Base-by-base conservation (phyloP, 192 early-diverging fungal genomes). In the Coemansia sp. region DNA sequence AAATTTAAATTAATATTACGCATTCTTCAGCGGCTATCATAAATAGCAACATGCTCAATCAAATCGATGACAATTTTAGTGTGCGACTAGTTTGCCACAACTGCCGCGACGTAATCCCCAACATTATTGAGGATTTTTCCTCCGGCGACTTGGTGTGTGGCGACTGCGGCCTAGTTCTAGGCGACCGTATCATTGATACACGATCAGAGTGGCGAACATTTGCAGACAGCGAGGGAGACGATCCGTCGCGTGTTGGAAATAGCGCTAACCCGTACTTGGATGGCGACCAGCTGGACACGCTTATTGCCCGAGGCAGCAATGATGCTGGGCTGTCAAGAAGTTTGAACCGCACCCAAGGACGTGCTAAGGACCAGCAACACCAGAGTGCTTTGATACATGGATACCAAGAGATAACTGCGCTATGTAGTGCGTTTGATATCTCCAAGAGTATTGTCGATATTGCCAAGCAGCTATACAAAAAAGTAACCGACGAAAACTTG, bases 101-200 rank as follows among this genome's bases (percentile, higher is more conserved):
- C 78, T 98, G 95, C 77, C 85, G 87, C 66, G 80, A 90, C 44
- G 77, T 81, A 3, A 82, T 89, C 9, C 94, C 94, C 20, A 91
- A 97, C 64, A 91, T 98, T 50, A 83, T 97, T 26, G 96, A 98
- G 75, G 93, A 96, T 70, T 97, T 96, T 69, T 83, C 91, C 0
- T 89, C 88, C 25, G 96, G 96, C 5, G 96, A 98, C 77, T 64
- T 91, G 26, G 88, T 98, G 15, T 98, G 96, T 74, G 95, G 94
- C 28, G 90, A 93, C 75, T 98, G 96, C 68, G 95, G 94, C 5
- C 74, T 96, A 15, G 91, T 98, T 6, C 83, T 98, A 5, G 93
- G 93, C 11, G 89, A 94, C 74, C 86, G 95, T 17, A 93, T 98
- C 65, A 92, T 98, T 53, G 96, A 98, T 75, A 96, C 95, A 20